Conservation (phyloP, 2,329 filamentous ascomycete species). For the Xylaria sp. region DNA sequence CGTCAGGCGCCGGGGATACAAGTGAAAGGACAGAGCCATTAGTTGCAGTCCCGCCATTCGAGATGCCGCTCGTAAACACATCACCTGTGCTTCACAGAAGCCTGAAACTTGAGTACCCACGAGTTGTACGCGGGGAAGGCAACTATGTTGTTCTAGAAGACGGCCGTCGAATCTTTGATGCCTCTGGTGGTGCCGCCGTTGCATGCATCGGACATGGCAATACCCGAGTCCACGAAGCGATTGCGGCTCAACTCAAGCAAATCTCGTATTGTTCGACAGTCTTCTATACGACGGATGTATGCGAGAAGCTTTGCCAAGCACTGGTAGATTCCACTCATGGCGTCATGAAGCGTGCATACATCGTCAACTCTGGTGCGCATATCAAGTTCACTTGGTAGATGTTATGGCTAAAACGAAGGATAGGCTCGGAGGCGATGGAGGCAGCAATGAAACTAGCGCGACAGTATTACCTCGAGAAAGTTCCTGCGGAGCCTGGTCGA, state of each 20-base stretch:
- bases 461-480: conserved; percentile 55
- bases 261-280: conserved; percentile 40
- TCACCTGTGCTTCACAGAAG: conserved; percentile 39
- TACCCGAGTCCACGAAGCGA: conserved; percentile 37
- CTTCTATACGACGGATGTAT: conserved; percentile 25
- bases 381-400: neutral
- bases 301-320: conserved; percentile 25
- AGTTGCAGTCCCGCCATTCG: neutral
- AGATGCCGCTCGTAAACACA: conserved; percentile 8
- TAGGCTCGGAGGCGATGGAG: conserved; percentile 60
- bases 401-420: conserved; percentile 1
- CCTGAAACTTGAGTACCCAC: conserved; percentile 32
- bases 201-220: conserved; percentile 43
- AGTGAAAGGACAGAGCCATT: neutral
- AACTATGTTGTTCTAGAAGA: conserved; percentile 38
- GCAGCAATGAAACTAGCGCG: conserved; percentile 56
- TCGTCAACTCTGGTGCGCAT: conserved; percentile 34
- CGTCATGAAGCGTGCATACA: conserved; percentile 33
- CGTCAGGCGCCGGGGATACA: neutral
- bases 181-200: conserved; percentile 43
- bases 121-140: conserved; percentile 33
- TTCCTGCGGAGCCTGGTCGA: conserved; percentile 48
- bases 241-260: conserved; percentile 36
- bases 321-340: conserved; percentile 31
- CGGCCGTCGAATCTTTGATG: conserved; percentile 40